A percentile compares a stretch with the other conserved stretches of the same genome.
Conservation (phyloP, 805 yeast genomes). For the Wickerhamomyces rabaulensis region DNA sequence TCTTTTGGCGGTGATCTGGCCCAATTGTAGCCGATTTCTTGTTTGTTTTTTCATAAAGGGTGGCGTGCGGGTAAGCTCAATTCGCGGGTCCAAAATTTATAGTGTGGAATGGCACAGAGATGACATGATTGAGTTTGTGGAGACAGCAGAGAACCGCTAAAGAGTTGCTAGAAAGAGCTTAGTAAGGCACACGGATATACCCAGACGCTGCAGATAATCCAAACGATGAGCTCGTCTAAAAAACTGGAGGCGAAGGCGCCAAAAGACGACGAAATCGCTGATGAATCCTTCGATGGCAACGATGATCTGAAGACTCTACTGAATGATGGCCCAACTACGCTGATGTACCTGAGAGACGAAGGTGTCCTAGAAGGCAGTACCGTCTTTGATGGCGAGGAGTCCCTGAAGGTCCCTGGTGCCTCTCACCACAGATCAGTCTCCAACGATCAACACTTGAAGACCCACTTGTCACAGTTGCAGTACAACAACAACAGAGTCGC, state of each 20-base stretch:
- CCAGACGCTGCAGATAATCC: too few relatives aligned
- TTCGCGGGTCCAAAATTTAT: neutral
- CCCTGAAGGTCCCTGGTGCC: slow-evolving; percentile 4
- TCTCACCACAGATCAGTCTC: slow-evolving; percentile 21
- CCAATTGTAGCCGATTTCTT: neutral
- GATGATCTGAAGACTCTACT: slow-evolving; percentile 15
- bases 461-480: slow-evolving; percentile 66
- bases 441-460: slow-evolving; percentile 32
- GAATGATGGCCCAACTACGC: slow-evolving; percentile 9
- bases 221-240: neutral
- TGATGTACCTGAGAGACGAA: slow-evolving; percentile 22
- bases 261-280: neutral
- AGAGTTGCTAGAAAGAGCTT: neutral
- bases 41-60: neutral
- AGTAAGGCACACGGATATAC: neutral
- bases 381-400: slow-evolving; percentile 16
- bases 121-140: neutral
- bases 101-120: neutral
- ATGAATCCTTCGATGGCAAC: slow-evolving; percentile 4
- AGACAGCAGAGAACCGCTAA: slow-evolving; percentile 3
- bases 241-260: neutral
- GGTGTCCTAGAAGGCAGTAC: slow-evolving; percentile 23
- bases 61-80: neutral
- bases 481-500: slow-evolving; percentile 70
- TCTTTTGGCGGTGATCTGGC: neutral